Evolutionary conservation across 163 green algal genomes (phyloP), one percentile per base, ranked within the genome.

Genomic region (Prototheca wickerhamii): DNA sequence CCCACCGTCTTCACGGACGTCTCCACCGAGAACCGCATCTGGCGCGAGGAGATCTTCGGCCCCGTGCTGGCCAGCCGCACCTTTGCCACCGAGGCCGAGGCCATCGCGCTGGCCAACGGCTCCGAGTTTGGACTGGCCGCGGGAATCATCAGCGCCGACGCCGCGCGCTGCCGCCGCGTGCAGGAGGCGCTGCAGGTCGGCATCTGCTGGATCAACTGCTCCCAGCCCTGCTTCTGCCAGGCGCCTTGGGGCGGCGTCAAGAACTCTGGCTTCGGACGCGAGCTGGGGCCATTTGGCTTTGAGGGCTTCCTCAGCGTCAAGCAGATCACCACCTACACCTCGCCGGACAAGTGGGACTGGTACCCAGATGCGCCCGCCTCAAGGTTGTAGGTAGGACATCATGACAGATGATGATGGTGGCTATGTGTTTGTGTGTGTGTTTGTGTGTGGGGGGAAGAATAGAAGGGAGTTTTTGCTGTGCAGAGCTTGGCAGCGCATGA

Each of bases 161-260:
- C 72, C 20, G 63, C 75, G 59, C 65, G 57, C 34, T 68, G 68
- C 71, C 64, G 68, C 54, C 67, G 83, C 0, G 81, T 93, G 63
- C 73, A 76, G 4, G 76, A 85, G 63, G 82, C 66, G 2, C 67
- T 93, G 62, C 81, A 93, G 71, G 74, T 58, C 21, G 88, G 88
- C 64, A 91, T 95, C 57, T 75, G 86, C 51, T 95, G 88, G 88
- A 68, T 94, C 54, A 94, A 95, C 84, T 95, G 88, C 80, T 82
- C 72, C 18, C 88, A 95, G 80, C 88, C 88, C 20, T 90, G 80
- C 75, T 95, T 95, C 78, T 85, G 72, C 66, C 84, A 88, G 79
- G 85, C 86, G 15, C 84, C 88, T 2, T 84, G 86, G 7, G 87
- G 87, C 60, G 71, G 73, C 31, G 77, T 83, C 33, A 87, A 88